Evolutionary conservation across 2,329 filamentous ascomycete genomes (phyloP).

Genomic region (Aspergillus sclerotialis): DNA sequence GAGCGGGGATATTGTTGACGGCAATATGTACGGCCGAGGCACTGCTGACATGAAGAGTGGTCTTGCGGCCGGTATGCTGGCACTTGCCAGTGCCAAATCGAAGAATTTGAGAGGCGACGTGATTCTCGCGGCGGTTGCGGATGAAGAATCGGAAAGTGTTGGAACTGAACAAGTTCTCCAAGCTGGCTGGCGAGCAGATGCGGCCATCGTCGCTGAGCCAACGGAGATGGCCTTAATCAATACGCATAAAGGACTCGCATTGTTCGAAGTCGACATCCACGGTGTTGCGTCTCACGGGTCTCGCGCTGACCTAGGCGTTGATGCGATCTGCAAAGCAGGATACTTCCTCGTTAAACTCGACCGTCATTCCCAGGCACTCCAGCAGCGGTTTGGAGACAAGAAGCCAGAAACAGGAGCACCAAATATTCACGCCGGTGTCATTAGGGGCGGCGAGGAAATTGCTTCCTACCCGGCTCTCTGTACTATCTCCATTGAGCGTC

Average conservation of each 20-base stretch:
- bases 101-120: not conserved
- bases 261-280: not conserved
- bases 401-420: not conserved
- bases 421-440: not conserved
- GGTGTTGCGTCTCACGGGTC: not conserved
- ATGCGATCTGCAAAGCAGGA: not conserved
- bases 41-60: not conserved
- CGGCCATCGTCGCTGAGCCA: not conserved
- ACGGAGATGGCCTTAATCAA: not conserved
- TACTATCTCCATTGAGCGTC: not conserved
- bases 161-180: not conserved
- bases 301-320: not conserved
- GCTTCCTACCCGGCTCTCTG: constrained; percentile 1
- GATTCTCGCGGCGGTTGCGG: not conserved
- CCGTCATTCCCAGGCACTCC: not conserved
- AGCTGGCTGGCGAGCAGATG: not conserved
- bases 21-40: not conserved
- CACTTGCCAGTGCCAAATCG: not conserved
- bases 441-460: not conserved
- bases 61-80: not conserved
- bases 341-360: not conserved
- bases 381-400: not conserved
- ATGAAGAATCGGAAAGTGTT: not conserved
- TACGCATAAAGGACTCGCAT: not conserved
- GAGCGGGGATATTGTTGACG: not conserved